Evolutionary conservation across 2,329 filamentous ascomycete genomes (phyloP).

Genomic region (Diaporthe eres): DNA sequence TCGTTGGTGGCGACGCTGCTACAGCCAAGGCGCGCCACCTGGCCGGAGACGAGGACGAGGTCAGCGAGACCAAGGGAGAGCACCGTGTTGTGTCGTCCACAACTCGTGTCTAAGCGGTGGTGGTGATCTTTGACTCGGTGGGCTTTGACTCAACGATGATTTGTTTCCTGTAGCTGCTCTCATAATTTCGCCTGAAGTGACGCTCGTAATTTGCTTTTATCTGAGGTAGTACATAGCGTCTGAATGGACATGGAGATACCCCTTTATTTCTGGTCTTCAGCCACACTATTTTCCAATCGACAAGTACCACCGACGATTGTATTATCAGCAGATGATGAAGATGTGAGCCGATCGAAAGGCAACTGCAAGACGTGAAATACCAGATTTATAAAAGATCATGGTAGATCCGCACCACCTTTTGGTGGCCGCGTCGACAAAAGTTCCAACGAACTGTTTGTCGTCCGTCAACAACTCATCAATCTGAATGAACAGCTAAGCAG

Average conservation of each 20-base stretch:
- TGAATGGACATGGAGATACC: not conserved
- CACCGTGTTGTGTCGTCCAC: not conserved
- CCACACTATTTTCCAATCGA: not conserved
- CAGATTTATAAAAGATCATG: no score
- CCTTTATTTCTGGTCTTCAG: not conserved
- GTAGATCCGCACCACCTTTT: no score
- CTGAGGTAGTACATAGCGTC: no score
- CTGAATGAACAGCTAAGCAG: not conserved
- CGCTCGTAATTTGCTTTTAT: not conserved
- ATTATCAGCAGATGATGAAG: no score
- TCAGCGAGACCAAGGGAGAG: constrained; percentile 33
- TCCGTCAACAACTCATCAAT: no score
- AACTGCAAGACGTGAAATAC: no score
- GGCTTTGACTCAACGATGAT: not conserved
- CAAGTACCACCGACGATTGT: not conserved
- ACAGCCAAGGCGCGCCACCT: constrained; percentile 43
- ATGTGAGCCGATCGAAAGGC: no score
- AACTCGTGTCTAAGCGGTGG: not conserved
- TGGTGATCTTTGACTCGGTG: not conserved
- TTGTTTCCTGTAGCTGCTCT: no score
- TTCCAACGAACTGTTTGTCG: no score
- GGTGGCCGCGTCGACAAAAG: no score
- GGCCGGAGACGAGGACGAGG: constrained; percentile 41
- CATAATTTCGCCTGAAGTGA: no score
- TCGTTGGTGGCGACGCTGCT: constrained; percentile 43